Evolutionary conservation across 2,329 filamentous ascomycete genomes (phyloP), one percentile per base, ranked within the genome.

Genomic region (Colletotrichum eleusines): DNA sequence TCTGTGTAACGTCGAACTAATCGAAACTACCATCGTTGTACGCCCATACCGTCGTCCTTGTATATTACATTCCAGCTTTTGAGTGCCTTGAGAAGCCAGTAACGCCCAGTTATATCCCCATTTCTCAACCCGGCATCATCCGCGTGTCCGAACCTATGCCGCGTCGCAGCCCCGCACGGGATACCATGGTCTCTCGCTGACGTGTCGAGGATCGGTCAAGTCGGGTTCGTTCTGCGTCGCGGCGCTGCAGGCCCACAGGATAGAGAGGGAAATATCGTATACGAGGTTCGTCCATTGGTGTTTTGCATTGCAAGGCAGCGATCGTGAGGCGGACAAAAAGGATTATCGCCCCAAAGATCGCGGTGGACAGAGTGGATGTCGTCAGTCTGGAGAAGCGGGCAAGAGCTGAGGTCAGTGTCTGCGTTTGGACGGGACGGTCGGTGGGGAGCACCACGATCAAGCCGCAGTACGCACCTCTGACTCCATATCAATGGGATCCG

Each of bases 231-330:
- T 63, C 23, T 75, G 72, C 8, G 74, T 69, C 0, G 65, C 38
- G 20, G 77, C 59, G 35, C 74, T 77, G 18, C 75, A 51, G 14
- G 63, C 57, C 80, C 80, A 81, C 0, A 80, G 71, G 1, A 44
- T 28, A 2, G 73, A 61, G 42, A 81, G 75, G 1, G 78, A 64
- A 18, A 72, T 11, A 48, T 80, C 79, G 73, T 80, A 80, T 2
- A 77, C 35, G 2, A 76, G 51, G 51, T 74, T 75, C 6, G 46
- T 71, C 23, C 57, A 53, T 9, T 57, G 44, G 9, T 35, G 74
- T 71, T 61, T 69, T 68, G 70, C 76, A 77, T 12, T 60, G 62
- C 57, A 78, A 65, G 20, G 71, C 68, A 3, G 71, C 58, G 64
- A 78, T 75, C 50, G 72, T 57, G 23, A 73, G 59, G 26, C 78